Evolutionary conservation across 2,329 filamentous ascomycete species (phyloP), one percentile per base, ranked within the genome.

Genomic region (Pestalotiopsis sp.): DNA sequence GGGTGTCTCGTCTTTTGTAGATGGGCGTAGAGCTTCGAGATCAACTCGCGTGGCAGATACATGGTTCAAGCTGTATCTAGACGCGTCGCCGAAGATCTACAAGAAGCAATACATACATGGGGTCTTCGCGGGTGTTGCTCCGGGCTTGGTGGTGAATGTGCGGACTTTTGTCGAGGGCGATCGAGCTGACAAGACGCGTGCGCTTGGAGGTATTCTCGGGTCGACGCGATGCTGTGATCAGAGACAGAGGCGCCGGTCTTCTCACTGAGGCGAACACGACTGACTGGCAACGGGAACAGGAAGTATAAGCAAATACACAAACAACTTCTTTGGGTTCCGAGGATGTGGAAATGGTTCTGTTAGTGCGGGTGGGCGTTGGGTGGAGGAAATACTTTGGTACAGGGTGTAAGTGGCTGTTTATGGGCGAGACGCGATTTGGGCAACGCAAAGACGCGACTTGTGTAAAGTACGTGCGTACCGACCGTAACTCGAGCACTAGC

Each of bases 31-130:
- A 98, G 90, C 75, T 95, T 95, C 64, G 94, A 93, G 78, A 98
- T 92, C 72, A 97, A 87, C 72, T 89, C 88, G 73, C 96, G 93
- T 77, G 95, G 96, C 72, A 99, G 92, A 91, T 98, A 97, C 96
- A 99, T 99, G 80, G 77, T 79, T 74, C 59, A 62, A 72, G 45
- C 60, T 70, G 72, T 76, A 77, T 73, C 75, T 71, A 68, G 71
- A 78, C 78, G 78, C 77, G 80, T 80, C 66, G 72, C 75, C 70
- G 71, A 74, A 66, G 58, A 11, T 64, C 45, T 72, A 68, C 74
- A 77, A 76, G 69, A 68, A 72, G 66, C 74, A 70, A 77, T 76
- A 77, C 79, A 80, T 82, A 73, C 72, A 73, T 70, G 20, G 17
- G 2, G 17, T 52, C 45, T 52, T 52, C n/a, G 7, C 7, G 17